These are phyloP conservation scores for Boletellus emodensis DNA, from an alignment of 768 basidiomycete species.

Conservation along the genomic window DNA sequence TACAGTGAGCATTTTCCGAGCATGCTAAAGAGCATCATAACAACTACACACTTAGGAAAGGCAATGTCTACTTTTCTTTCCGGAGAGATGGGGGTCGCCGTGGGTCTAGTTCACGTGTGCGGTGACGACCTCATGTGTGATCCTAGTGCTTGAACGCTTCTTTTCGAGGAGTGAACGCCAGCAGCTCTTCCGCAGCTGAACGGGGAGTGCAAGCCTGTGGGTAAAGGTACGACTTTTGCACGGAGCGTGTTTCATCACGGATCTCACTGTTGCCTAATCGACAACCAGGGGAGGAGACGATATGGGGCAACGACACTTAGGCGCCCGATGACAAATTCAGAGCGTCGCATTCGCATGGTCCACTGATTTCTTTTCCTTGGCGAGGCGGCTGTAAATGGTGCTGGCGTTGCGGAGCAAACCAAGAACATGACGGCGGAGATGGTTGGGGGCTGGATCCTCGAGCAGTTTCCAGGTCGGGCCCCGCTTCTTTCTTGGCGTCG, in stretches of 20 bases:
- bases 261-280: background rate
- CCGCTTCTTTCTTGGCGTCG: constrained; percentile 1
- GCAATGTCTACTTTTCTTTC: constrained; percentile 94
- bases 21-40: background rate
- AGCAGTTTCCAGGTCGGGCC: constrained; percentile 65
- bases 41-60: constrained; percentile 53
- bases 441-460: constrained; percentile 73
- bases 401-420: constrained; percentile 15
- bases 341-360: constrained; percentile 64
- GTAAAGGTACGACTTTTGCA: constrained; percentile 61
- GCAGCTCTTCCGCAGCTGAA: constrained; percentile 94
- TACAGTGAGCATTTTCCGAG: constrained; percentile 49
- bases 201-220: constrained; percentile 92
- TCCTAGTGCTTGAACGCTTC: constrained; percentile 74
- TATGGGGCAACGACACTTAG: constrained; percentile 74
- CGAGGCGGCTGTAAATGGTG: constrained; percentile 12
- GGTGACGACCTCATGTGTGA: background rate
- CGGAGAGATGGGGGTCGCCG: constrained; percentile 94
- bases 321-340: constrained; percentile 69
- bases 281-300: constrained; percentile 63
- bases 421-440: constrained; percentile 77
- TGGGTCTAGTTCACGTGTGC: constrained; percentile 39
- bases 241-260: too few relatives aligned
- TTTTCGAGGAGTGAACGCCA: constrained; percentile 89
- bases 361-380: constrained; percentile 84